Evolutionary conservation across 257 asterid species (phyloP).

Genomic region (Solanum phureja): DNA sequence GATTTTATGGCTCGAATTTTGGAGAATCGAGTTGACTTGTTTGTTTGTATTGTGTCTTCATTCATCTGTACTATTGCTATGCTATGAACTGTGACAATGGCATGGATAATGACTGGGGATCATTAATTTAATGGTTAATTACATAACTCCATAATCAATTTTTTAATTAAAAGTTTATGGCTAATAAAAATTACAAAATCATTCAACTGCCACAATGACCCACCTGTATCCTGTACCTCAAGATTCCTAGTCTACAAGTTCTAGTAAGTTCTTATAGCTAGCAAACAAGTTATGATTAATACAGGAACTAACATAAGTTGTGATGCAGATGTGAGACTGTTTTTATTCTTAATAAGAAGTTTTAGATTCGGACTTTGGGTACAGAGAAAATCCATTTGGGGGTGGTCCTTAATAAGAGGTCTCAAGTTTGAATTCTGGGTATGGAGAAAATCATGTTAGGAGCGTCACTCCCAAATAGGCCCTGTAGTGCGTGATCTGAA

Average conservation of each 20-base stretch:
- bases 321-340: too few species aligned
- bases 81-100: not conserved
- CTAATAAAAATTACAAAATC: not conserved
- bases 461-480: too few species aligned
- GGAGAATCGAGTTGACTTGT: not conserved
- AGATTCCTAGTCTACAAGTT: not conserved
- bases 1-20: not conserved
- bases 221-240: not conserved
- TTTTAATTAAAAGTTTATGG: not conserved
- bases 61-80: not conserved
- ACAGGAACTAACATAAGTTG: too few species aligned
- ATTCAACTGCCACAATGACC: not conserved
- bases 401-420: too few species aligned
- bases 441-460: too few species aligned
- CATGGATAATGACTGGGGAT: not conserved
- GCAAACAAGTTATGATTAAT: not conserved
- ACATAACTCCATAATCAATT: not conserved
- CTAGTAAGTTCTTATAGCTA: not conserved
- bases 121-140: not conserved
- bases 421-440: too few species aligned
- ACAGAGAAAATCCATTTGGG: too few species aligned
- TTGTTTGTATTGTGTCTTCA: not conserved
- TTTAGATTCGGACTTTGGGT: fast-evolving
- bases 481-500: too few species aligned
- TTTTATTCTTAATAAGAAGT: too few species aligned